A percentile compares a stretch with the other conserved stretches of the same genome.
phyloP scores from a whole-genome alignment of 495 filamentous ascomycete species.

The Peziza echinospora region DNA sequence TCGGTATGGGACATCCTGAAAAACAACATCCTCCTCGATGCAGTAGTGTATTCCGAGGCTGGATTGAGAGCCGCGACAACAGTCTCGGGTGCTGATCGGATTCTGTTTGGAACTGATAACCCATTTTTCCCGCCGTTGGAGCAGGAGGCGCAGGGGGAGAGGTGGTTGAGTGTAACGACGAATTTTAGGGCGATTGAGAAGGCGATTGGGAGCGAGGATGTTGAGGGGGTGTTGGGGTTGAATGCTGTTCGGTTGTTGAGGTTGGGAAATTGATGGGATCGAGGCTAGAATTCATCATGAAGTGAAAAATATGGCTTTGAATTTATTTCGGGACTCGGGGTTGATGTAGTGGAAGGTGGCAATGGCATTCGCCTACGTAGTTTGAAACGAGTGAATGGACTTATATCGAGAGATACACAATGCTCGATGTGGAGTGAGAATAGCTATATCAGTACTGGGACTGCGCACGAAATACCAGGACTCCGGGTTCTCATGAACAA shows the following conservation, averaged over 20 bases:
- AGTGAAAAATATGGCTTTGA: no score
- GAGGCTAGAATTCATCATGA: no score
- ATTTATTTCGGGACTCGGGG: no score
- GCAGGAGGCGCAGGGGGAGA: constrained; percentile 28
- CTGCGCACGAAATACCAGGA: no score
- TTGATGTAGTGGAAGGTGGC: no score
- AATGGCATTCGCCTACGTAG: no score
- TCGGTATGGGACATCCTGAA: constrained; percentile 60
- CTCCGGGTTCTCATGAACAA: no score
- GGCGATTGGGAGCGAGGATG: constrained; percentile 32
- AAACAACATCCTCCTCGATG: constrained; percentile 79
- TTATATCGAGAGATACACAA: no score
- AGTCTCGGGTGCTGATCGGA: constrained; percentile 37
- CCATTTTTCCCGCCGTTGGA: constrained; percentile 81
- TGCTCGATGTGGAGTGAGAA: no score
- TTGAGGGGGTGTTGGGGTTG: constrained; percentile 37
- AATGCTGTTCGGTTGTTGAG: constrained; percentile 47
- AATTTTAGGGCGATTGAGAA: constrained; percentile 52
- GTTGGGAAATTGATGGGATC: no score
- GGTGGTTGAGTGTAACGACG: constrained; percentile 65
- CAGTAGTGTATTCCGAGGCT: constrained; percentile 57
- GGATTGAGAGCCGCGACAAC: constrained; percentile 54
- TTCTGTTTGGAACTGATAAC: constrained; percentile 81
- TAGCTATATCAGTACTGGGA: no score
- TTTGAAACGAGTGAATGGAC: no score